These are phyloP conservation scores for Neofusicoccum umdonicola DNA, from an alignment of 2,329 filamentous ascomycete species.

Conservation along the genomic window DNA sequence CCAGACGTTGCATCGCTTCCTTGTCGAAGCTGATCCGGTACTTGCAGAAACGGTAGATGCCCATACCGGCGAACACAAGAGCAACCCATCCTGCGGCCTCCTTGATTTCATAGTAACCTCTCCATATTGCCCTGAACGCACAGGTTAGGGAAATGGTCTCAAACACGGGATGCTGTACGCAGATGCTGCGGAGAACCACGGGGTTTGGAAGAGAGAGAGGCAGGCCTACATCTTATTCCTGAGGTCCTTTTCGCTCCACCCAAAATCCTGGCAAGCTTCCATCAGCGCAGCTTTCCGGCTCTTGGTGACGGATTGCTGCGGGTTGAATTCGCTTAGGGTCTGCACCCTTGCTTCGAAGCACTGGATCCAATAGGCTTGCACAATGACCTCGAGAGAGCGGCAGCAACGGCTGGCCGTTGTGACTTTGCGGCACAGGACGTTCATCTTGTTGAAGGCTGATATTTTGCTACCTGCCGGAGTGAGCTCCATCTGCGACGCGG, in stretches of 20 bases:
- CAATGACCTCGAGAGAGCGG: conserved; percentile 58
- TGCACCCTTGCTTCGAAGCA: conserved; percentile 53
- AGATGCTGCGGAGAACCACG: background rate
- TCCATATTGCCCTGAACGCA: conserved; percentile 48
- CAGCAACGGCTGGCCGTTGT: conserved; percentile 53
- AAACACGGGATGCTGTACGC: too few species aligned
- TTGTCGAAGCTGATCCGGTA: conserved; percentile 55
- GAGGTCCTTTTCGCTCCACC: conserved; percentile 58
- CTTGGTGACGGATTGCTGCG: conserved; percentile 45
- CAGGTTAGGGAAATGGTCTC: too few species aligned
- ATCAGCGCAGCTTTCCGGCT: conserved; percentile 53
- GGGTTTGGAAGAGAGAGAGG: background rate
- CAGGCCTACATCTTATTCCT: conserved; percentile 46
- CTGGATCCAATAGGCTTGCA: conserved; percentile 58
- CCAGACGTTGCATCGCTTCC: conserved; percentile 50
- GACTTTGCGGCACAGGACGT: conserved; percentile 44
- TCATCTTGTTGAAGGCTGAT: conserved; percentile 41
- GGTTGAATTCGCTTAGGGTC: conserved; percentile 39
- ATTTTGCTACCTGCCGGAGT: background rate
- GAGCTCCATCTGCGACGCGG: background rate
- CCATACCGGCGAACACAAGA: conserved; percentile 57
- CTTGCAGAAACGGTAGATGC: conserved; percentile 61
- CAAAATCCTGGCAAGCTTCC: conserved; percentile 54
- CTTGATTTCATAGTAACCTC: conserved; percentile 59
- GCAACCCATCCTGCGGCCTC: conserved; percentile 56